Base-by-base conservation (phyloP, 192 early-diverging fungal species). In the Pecoramyces ruminantium region DNA sequence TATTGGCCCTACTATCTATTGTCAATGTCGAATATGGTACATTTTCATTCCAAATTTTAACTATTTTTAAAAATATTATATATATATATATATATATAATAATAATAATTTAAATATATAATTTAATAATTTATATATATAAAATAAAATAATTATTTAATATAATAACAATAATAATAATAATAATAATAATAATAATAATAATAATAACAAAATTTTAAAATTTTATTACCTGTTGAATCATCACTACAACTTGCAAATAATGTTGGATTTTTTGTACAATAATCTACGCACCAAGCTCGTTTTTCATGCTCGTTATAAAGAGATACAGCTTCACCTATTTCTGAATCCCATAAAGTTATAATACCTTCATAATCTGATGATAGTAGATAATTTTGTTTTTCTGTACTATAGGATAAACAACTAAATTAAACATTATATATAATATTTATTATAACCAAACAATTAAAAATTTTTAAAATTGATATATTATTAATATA, bases 361-460 rank as follows among this genome's bases (percentile, higher is more conserved):
- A 99, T 92, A 4, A 94, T 87, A 11, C 96, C 96, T 80, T 97
- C 96, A 82, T 97, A 97, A 84, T 99, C 97, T 1, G 95, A 93
- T 78, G 93, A 92, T 29, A 90, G 91, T n/a, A 99, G 87, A 79
- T 94, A 91, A 15, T 91, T 87, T 86, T 96, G 95, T 79, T 94
- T 90, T 83, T 94, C 94, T 16, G 92, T 88, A 86, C 95, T 97
- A 90, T 93, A 99, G 30, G 94, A 93, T 34, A 99, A 83, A 81
- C 94, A 97, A 83, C 96, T 78, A 28, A n/a, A n/a, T n/a, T n/a
- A n/a, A n/a, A n/a, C n/a, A n/a, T n/a, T n/a, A n/a, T n/a, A n/a
- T n/a, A n/a, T n/a, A n/a, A n/a, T n/a, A n/a, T n/a, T n/a, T n/a
- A n/a, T n/a, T n/a, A n/a, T n/a, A n/a, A n/a, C n/a, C n/a, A n/a